phyloP scores from a whole-genome alignment of 805 yeast species.

The Barnettozyma sucrosica region DNA sequence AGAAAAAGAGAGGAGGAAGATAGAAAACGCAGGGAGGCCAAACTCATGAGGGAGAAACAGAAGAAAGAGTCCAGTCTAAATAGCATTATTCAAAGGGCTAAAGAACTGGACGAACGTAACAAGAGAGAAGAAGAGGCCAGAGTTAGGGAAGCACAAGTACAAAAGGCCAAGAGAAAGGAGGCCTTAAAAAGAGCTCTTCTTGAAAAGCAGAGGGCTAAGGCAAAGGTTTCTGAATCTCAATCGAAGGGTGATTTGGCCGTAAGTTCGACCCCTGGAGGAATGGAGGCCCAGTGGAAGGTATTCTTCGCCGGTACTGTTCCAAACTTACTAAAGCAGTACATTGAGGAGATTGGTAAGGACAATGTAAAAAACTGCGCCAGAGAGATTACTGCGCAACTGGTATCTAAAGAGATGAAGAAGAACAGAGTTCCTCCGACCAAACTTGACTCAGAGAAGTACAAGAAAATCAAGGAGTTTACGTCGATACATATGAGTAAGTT shows the following conservation, averaged over 20 bases:
- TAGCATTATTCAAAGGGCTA: constrained; percentile 37
- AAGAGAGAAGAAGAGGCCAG: constrained; percentile 23
- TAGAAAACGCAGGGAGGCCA: constrained; percentile 21
- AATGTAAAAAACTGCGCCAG: constrained; percentile 70
- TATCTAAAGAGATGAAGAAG: constrained; percentile 55
- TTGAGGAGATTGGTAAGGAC: constrained; percentile 63
- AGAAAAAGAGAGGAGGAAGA: constrained; percentile 28
- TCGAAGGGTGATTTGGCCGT: constrained; percentile 10
- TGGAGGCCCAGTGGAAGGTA: constrained; percentile 32
- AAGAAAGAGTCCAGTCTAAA: constrained; percentile 24
- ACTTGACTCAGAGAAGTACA: constrained; percentile 56
- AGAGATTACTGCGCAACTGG: constrained; percentile 65
- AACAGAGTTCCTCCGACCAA: constrained; percentile 42
- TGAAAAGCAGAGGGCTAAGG: constrained; percentile 18
- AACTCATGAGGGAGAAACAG: constrained; percentile 20
- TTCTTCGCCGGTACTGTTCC: constrained; percentile 74
- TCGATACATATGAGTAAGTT: constrained; percentile 63
- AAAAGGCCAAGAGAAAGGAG: constrained; percentile 27
- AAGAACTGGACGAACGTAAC: constrained; percentile 23
- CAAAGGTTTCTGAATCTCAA: neutral
- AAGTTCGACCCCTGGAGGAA: constrained; percentile 10
- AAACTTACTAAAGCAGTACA: constrained; percentile 64
- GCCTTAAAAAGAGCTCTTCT: constrained; percentile 28
- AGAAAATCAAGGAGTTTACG: constrained; percentile 63
- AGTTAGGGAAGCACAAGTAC: constrained; percentile 10